Evolutionary conservation across 1,284 basidiomycete genomes (phyloP).

Genomic region (Ustilago vetiveriae): DNA sequence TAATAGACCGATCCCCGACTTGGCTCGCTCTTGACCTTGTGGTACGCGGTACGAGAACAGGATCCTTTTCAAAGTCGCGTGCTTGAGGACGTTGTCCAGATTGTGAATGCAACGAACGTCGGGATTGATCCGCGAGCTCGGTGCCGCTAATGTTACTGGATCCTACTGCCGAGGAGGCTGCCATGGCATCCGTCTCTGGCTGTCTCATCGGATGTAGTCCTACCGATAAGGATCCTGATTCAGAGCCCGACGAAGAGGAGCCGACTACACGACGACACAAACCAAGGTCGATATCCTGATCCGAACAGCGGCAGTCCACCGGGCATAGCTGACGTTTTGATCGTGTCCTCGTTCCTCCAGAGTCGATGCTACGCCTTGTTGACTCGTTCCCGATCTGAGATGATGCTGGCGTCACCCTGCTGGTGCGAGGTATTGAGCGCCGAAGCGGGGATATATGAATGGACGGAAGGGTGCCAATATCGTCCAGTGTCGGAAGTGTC

Average conservation of each 20-base stretch:
- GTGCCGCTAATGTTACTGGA: background rate
- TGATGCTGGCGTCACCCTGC: background rate
- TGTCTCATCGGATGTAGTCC: slow-evolving; percentile 21
- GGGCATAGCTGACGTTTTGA: slow-evolving; percentile 22
- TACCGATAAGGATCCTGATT: slow-evolving; percentile 25
- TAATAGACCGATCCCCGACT: slow-evolving; percentile 4
- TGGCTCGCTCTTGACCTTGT: background rate
- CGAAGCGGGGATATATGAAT: slow-evolving; percentile 28
- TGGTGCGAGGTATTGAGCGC: slow-evolving; percentile 1
- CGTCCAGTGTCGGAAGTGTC: slow-evolving; percentile 16
- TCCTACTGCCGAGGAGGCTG: background rate
- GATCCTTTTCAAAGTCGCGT: slow-evolving; percentile 36
- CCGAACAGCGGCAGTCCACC: slow-evolving; percentile 45
- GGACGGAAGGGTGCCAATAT: slow-evolving; percentile 31
- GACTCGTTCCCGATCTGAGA: background rate
- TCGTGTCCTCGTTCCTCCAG: background rate
- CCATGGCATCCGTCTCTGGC: background rate
- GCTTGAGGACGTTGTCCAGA: slow-evolving; percentile 24
- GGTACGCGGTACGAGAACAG: slow-evolving; percentile 23
- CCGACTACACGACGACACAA: slow-evolving; percentile 32
- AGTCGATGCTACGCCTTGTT: slow-evolving; percentile 6
- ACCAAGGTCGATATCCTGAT: slow-evolving; percentile 42
- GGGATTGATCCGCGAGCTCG: slow-evolving; percentile 6
- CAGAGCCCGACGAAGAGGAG: slow-evolving; percentile 32
- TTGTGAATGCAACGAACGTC: slow-evolving; percentile 12